Evolutionary conservation across 441 rosid genomes (phyloP), one percentile per base, ranked within the genome.

Genomic region (Flueggea neowawraea): DNA sequence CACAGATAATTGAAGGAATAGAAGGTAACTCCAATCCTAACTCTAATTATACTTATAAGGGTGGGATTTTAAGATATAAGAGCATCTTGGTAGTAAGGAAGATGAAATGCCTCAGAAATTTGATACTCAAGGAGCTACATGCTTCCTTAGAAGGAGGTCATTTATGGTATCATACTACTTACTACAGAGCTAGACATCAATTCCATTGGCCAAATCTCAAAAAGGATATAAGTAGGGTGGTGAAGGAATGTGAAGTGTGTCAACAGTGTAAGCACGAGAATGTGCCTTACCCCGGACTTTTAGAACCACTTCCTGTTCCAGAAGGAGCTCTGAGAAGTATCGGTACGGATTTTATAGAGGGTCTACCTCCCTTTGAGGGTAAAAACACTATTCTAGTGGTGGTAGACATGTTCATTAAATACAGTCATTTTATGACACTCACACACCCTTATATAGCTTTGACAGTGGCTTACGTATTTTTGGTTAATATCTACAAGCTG

Each of bases 271-370:
- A 60, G 2, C 10, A 0, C 3, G 5, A 60, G 1, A 14, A 1
- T 0, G 13, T 60, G 0, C 0, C 13, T 2, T 31, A 4, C n/a
- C 44, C 5, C 0, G 12, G 43, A 0, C 13, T 60, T 0, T 5
- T 60, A 6, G 12, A 28, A 0, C 31, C 11, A 4, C 6, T 22
- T 22, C 28, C 28, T 22, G 28, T 22, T 28, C 1, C 0, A 0
- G 6, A 2, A 0, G 17, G 22, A 0, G 28, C 0, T 0, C 48
- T 6, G 54, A 1, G 3, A 0, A 15, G 6, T 3, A 14, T 60
- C 0, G 0, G 5, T 2, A 17, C 48, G 17, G 45, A 60, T 3
- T 60, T 60, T 13, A 22, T 60, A 4, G 31, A 60, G 9, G 43
- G 31, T 0, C 0, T 14, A 12, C 45, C 45, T 3, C 4, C 0